These are phyloP conservation scores for Penicillium rolfsii DNA, from an alignment of 2,329 filamentous ascomycete species.

Conservation along the genomic window DNA sequence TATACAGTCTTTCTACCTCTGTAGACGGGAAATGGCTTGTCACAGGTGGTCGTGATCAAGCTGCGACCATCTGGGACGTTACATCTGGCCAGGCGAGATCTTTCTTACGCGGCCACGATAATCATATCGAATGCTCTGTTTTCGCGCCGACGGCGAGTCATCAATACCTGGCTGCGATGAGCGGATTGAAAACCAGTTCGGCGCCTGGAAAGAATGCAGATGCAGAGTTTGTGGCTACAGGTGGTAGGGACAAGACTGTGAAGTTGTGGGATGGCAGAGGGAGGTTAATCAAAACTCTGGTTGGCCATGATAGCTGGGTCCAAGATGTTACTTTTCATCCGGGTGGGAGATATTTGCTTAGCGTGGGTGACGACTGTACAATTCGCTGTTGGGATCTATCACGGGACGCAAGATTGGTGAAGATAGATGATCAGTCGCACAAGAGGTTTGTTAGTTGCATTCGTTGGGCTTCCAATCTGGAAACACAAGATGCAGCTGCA, in stretches of 20 bases:
- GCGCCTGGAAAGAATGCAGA: not conserved
- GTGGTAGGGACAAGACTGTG: constrained; percentile 85
- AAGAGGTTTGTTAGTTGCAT: constrained; percentile 83
- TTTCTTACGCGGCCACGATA: constrained; percentile 81
- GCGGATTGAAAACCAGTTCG: constrained; percentile 44
- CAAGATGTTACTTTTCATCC: constrained; percentile 84
- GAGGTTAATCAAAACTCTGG: constrained; percentile 77
- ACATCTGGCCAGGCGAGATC: constrained; percentile 72
- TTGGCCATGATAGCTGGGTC: constrained; percentile 93
- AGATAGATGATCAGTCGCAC: constrained; percentile 69
- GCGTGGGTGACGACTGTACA: constrained; percentile 84
- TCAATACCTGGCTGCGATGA: constrained; percentile 68
- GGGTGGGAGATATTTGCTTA: constrained; percentile 83
- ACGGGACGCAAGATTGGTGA: constrained; percentile 87
- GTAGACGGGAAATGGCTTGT: constrained; percentile 80
- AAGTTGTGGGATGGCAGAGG: constrained; percentile 84
- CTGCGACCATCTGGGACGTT: constrained; percentile 83
- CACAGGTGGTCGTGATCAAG: constrained; percentile 79
- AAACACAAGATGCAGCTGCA: not conserved
- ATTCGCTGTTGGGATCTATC: constrained; percentile 88
- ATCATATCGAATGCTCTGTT: constrained; percentile 80
- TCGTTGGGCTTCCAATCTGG: constrained; percentile 70
- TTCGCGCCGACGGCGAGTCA: constrained; percentile 83
- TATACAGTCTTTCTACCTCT: constrained; percentile 80
- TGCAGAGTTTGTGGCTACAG: constrained; percentile 80